These are phyloP conservation scores for Antrodiella citrinella DNA, from an alignment of 768 basidiomycete species.

Conservation along the genomic window DNA sequence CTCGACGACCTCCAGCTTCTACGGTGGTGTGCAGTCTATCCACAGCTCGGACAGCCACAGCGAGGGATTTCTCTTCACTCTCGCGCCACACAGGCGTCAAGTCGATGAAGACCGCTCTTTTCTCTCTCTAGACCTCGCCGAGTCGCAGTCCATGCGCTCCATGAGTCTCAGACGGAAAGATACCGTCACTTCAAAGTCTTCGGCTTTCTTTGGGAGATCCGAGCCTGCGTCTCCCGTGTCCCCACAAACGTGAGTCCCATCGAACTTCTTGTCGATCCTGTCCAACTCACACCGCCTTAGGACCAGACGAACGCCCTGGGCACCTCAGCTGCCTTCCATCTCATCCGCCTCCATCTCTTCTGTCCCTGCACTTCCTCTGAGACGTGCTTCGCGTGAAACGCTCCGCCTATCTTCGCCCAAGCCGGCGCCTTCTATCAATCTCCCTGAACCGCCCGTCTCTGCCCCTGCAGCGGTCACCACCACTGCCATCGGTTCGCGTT, in stretches of 20 bases:
- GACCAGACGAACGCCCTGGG: not conserved
- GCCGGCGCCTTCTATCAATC: conserved; percentile 45
- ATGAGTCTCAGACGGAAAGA: conserved; percentile 30
- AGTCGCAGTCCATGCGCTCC: conserved; percentile 35
- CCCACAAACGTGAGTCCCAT: not conserved
- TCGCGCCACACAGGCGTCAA: conserved; percentile 33
- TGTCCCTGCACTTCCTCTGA: conserved; percentile 10
- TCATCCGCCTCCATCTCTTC: not conserved
- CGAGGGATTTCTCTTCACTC: conserved; percentile 41
- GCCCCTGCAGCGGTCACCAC: conserved; percentile 2
- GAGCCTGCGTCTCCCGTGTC: conserved; percentile 13
- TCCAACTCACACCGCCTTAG: not conserved
- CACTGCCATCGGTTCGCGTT: not conserved
- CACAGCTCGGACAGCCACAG: conserved; percentile 15
- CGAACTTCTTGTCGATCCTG: too few species aligned
- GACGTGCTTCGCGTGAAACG: conserved; percentile 32
- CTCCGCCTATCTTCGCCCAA: conserved; percentile 53
- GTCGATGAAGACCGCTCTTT: conserved; percentile 40
- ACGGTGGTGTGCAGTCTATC: conserved; percentile 4
- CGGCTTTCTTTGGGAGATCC: conserved; percentile 7
- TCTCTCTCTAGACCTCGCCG: conserved; percentile 62
- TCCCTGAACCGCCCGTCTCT: conserved; percentile 35
- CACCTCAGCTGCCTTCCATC: conserved; percentile 3
- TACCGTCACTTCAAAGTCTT: conserved; percentile 18
- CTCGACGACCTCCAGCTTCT: conserved; percentile 12